A percentile compares a stretch with the other conserved stretches of the same genome.
Conservation (phyloP, 805 yeast species). For the Komagataella phaffii region DNA sequence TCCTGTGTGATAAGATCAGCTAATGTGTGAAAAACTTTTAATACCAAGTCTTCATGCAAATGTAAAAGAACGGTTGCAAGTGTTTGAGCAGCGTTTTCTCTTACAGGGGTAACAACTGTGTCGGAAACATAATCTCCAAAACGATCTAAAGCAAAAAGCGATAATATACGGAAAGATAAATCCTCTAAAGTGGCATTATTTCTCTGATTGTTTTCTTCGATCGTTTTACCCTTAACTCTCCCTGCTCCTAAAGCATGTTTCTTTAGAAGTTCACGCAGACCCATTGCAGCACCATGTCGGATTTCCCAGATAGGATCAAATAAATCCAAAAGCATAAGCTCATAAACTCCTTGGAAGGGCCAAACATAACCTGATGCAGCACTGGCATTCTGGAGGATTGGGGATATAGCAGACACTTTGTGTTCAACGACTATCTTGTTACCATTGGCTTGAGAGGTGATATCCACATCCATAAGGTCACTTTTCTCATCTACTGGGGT, state of each 20-base stretch:
- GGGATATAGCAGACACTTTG: conserved; percentile 47
- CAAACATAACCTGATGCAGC: conserved; percentile 67
- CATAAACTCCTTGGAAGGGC: conserved; percentile 93
- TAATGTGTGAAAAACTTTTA: conserved; percentile 51
- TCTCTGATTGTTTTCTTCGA: conserved; percentile 46
- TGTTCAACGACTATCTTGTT: conserved; percentile 79
- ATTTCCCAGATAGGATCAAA: conserved; percentile 87
- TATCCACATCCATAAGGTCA: conserved; percentile 20
- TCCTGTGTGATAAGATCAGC: conserved; percentile 61
- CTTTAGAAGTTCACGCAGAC: conserved; percentile 73
- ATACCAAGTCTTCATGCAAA: conserved; percentile 42
- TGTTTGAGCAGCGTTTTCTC: conserved; percentile 94
- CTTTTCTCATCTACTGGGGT: conserved; percentile 8
- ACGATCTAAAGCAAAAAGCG: conserved; percentile 82
- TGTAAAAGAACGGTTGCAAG: conserved; percentile 81
- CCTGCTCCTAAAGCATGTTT: conserved; percentile 84
- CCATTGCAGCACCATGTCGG: conserved; percentile 92
- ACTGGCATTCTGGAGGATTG: conserved; percentile 56
- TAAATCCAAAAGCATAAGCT: conserved; percentile 61
- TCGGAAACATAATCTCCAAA: conserved; percentile 97
- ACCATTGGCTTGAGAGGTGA: conserved; percentile 71
- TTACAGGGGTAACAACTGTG: conserved; percentile 95
- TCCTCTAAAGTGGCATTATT: conserved; percentile 74
- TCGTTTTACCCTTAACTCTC: conserved; percentile 50
- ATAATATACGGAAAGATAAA: conserved; percentile 70